Evolutionary conservation across 306 rosid species (phyloP), one percentile per base, ranked within the genome.

Genomic region (Dalbergia oliveri): DNA sequence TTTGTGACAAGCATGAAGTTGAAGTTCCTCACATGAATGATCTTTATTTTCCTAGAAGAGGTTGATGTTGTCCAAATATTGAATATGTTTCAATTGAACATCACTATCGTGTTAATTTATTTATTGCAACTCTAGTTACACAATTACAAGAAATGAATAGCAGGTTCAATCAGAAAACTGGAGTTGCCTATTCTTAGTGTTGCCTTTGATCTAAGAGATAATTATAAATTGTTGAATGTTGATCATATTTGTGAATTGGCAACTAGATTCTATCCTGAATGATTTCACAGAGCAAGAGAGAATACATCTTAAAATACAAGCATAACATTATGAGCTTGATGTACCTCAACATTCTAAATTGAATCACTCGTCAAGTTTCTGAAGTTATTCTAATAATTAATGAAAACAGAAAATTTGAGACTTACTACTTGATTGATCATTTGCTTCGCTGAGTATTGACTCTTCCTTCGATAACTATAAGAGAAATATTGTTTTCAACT

Each of bases 391-490:
- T 54, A 9, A 66, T 50, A 47, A 65, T 65, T 35, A 16, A 49
- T 37, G 9, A 21, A 65, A 37, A 37, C 31, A 9, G n/a, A n/a
- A 66, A 66, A 18, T 16, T 8, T 43, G 8, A n/a, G 13, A 9
- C 13, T 39, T 41, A 66, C 11, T 49, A n/a, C 11, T 18, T 66
- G 54, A 19, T 66, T 66, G n/a, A 66, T 43, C 72, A 9, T 41
- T 66, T 66, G 31, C n/a, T 66, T 66, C 35, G 16, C 34, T 66
- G 41, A 31, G 54, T 66, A 43, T 66, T 43, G 33, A 41, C 54
- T 43, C 54, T 43, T 66, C 54, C 35, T 66, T 43, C 10, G 43
- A 66, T n/a, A 10, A 10, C 54, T 43, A 11, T 31, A 5, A 43
- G 0, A 41, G 72, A 43, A 8, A 66, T n/a, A 66, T 66, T 54